Conservation (phyloP, 169 alveolate species). For the Eimeria maxima region DNA sequence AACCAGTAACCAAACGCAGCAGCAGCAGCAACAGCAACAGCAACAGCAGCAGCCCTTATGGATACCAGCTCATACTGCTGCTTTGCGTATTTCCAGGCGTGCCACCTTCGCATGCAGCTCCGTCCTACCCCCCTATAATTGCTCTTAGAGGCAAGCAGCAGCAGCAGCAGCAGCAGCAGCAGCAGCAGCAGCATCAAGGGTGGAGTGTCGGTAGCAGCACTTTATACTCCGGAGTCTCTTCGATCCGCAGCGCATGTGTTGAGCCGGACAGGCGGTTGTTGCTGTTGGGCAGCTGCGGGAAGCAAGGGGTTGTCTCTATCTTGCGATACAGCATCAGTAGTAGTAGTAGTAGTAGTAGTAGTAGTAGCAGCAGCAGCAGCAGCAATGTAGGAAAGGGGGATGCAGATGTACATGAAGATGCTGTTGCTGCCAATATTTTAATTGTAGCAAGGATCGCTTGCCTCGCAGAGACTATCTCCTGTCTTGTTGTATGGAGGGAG, state of each 20-base stretch:
- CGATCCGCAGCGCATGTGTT: conserved; percentile 42
- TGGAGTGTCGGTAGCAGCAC: conserved; percentile 5
- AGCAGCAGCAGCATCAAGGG: conserved; percentile 59
- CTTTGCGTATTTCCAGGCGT: conserved; percentile 21
- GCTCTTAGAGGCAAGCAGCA: conserved; percentile 21
- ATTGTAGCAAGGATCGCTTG: neutral
- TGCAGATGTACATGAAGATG: neutral
- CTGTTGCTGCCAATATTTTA: neutral
- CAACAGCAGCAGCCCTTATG: conserved; percentile 41
- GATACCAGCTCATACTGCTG: conserved; percentile 47
- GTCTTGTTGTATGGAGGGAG: neutral
- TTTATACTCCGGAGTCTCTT: conserved; percentile 44
- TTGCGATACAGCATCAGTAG: conserved; percentile 23
- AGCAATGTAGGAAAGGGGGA: neutral
- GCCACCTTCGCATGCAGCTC: conserved; percentile 7
- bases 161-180: conserved; percentile 71
- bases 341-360: conserved; percentile 56
- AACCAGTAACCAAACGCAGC: neutral
- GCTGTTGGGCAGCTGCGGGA: conserved; percentile 69
- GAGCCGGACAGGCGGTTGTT: conserved; percentile 45
- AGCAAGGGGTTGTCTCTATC: conserved; percentile 28
- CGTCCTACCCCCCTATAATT: neutral
- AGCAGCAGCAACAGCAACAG: conserved; percentile 27
- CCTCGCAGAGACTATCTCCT: conserved; percentile 60
- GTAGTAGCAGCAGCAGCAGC: conserved; percentile 59